These are phyloP conservation scores for Salix brachista DNA, from an alignment of 345 rosid genomes.

Conservation along the genomic window DNA sequence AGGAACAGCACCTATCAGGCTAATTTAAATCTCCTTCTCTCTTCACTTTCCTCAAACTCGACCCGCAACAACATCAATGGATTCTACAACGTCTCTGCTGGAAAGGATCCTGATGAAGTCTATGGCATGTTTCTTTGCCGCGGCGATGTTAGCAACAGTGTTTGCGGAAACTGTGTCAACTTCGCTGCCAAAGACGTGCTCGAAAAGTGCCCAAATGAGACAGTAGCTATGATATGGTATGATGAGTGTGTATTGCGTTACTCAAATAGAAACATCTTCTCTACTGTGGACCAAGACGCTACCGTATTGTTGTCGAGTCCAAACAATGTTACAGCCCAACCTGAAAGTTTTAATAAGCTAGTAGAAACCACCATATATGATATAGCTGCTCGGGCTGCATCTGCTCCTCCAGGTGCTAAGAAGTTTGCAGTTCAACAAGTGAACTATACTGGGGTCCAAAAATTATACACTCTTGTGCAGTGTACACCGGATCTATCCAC, in stretches of 20 bases:
- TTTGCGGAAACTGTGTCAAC: constrained; percentile 35
- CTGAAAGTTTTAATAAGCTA: constrained; percentile 9
- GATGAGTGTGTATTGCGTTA: constrained; percentile 45
- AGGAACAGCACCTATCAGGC: constrained; percentile 2
- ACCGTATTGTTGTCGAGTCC: fast-evolving
- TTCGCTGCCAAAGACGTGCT: constrained; percentile 15
- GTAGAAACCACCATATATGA: constrained; percentile 1
- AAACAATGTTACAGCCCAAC: background rate
- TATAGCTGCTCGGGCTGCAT: constrained; percentile 10
- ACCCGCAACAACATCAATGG: background rate
- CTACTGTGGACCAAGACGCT: background rate
- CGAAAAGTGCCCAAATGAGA: constrained; percentile 26
- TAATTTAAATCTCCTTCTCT: constrained; percentile 10
- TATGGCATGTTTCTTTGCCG: constrained; percentile 20
- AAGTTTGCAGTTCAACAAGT: constrained; percentile 31
- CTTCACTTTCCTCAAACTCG: constrained; percentile 7
- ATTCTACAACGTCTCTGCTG: background rate
- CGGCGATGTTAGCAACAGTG: background rate
- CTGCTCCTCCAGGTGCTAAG: constrained; percentile 15
- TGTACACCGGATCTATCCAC: constrained; percentile 49
- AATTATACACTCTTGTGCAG: constrained; percentile 40
- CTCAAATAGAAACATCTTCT: constrained; percentile 38
- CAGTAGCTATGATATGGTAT: constrained; percentile 32
- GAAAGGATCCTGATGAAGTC: background rate
- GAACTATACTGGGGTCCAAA: constrained; percentile 13